Evolutionary conservation across 2,329 filamentous ascomycete species (phyloP).

Genomic region (Chaetomium globosum): DNA sequence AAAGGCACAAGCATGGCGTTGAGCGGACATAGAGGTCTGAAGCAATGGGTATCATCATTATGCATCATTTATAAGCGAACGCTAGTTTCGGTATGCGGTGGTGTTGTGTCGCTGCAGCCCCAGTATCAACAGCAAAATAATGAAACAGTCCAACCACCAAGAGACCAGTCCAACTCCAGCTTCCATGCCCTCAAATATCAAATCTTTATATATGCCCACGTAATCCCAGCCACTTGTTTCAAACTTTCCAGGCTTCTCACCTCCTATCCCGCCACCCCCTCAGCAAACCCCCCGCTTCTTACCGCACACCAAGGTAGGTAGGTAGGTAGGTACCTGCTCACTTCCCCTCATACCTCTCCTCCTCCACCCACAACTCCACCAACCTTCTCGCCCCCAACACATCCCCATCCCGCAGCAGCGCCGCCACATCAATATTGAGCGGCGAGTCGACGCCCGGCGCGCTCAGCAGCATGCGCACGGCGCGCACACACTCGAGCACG

Average conservation of each 20-base stretch:
- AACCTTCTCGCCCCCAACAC: conserved; percentile 66
- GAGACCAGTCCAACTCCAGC: background rate
- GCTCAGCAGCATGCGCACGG: conserved; percentile 69
- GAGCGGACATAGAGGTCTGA: conserved; percentile 28
- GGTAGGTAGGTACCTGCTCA: conserved; percentile 21
- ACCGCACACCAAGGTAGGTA: too few relatives aligned
- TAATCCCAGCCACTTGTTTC: background rate
- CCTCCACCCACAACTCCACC: conserved; percentile 69
- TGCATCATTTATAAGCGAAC: conserved; percentile 1
- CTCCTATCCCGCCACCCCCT: background rate
- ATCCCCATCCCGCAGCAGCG: conserved; percentile 69
- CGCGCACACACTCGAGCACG: conserved; percentile 72
- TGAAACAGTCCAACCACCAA: conserved; percentile 4
- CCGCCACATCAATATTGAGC: conserved; percentile 77
- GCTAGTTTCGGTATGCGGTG: background rate
- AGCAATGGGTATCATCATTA: conserved; percentile 24
- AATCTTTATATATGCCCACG: background rate
- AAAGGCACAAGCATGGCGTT: conserved; percentile 29
- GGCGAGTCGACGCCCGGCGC: conserved; percentile 73
- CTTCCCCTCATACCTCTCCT: conserved; percentile 53
- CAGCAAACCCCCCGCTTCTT: background rate
- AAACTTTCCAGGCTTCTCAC: background rate
- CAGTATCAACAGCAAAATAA: background rate
- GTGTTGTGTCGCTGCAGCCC: background rate
- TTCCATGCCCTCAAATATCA: background rate